These are phyloP conservation scores for Tulasnella sp. DNA, from an alignment of 768 basidiomycete genomes.

Conservation along the genomic window DNA sequence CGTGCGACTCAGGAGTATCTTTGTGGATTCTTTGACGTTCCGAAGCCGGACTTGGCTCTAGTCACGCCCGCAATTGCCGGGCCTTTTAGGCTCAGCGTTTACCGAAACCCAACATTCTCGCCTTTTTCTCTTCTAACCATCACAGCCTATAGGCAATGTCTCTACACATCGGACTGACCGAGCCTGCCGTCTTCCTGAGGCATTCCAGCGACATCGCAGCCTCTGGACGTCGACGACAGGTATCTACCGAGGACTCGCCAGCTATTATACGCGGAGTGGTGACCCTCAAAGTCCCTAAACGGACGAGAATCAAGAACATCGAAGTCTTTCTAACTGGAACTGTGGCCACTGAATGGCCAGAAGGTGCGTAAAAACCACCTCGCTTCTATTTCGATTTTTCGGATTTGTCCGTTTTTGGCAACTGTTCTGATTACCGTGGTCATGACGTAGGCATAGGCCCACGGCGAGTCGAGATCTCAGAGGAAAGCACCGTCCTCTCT, in stretches of 20 bases:
- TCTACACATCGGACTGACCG: constrained; percentile 60
- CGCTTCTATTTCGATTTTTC: neutral
- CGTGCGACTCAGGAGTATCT: constrained; percentile 7
- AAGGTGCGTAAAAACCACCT: constrained; percentile 58
- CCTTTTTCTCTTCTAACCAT: neutral
- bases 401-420: constrained; percentile 33
- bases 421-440: constrained; percentile 20
- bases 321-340: constrained; percentile 75
- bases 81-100: constrained; percentile 15
- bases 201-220: constrained; percentile 44
- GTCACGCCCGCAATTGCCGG: neutral
- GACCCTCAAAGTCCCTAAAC: constrained; percentile 67
- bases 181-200: constrained; percentile 73
- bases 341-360: constrained; percentile 71
- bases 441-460: constrained; percentile 62
- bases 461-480: constrained; percentile 71
- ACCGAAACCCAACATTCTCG: neutral
- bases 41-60: neutral
- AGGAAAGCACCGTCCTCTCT: constrained; percentile 75
- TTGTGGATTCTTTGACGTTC: neutral
- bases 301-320: constrained; percentile 84
- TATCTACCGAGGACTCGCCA: constrained; percentile 52
- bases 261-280: constrained; percentile 69
- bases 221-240: constrained; percentile 44
- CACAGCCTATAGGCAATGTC: constrained; percentile 2